These are phyloP conservation scores for Wolfiporia cocos DNA, from an alignment of 1,284 basidiomycete genomes.

Conservation along the genomic window DNA sequence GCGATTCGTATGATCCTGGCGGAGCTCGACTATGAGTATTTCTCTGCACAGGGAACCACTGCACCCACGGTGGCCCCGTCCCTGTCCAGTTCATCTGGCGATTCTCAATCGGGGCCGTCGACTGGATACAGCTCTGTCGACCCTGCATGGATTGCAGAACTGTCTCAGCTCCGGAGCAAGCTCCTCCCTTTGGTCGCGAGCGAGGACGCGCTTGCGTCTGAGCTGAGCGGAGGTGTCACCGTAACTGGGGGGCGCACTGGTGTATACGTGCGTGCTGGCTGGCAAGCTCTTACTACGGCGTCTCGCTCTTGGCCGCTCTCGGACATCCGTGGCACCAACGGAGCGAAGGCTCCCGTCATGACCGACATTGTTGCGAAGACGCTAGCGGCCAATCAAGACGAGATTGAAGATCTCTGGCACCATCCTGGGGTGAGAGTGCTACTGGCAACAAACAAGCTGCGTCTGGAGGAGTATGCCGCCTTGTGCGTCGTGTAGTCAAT, in stretches of 20 bases:
- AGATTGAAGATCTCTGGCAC: constrained; percentile 59
- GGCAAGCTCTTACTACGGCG: constrained; percentile 54
- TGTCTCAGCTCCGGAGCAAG: constrained; percentile 46
- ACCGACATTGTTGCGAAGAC: constrained; percentile 51
- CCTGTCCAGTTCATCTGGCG: constrained; percentile 9
- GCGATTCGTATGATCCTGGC: constrained; percentile 70
- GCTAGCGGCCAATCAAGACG: constrained; percentile 38
- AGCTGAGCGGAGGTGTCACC: constrained; percentile 58
- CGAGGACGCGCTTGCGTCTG: constrained; percentile 61
- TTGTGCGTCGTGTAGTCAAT: constrained; percentile 44
- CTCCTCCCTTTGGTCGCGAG: constrained; percentile 60
- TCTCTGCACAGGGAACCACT: constrained; percentile 17
- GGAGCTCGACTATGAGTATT: constrained; percentile 60
- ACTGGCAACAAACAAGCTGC: constrained; percentile 49
- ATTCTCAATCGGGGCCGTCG: constrained; percentile 14
- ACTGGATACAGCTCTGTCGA: constrained; percentile 15
- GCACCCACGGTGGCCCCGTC: constrained; percentile 9
- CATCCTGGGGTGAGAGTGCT: constrained; percentile 59
- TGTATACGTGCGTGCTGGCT: constrained; percentile 61
- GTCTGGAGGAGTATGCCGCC: constrained; percentile 68
- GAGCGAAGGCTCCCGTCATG: constrained; percentile 30
- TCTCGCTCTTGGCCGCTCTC: constrained; percentile 36
- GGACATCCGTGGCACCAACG: constrained; percentile 24
- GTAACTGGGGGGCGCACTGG: constrained; percentile 52
- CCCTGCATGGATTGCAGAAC: constrained; percentile 34